Percentiles rank a stretch among this genome's conserved stretches.
phyloP scores from a whole-genome alignment of 1,139 yeast genomes.

The Sugiyamaella sp. region DNA sequence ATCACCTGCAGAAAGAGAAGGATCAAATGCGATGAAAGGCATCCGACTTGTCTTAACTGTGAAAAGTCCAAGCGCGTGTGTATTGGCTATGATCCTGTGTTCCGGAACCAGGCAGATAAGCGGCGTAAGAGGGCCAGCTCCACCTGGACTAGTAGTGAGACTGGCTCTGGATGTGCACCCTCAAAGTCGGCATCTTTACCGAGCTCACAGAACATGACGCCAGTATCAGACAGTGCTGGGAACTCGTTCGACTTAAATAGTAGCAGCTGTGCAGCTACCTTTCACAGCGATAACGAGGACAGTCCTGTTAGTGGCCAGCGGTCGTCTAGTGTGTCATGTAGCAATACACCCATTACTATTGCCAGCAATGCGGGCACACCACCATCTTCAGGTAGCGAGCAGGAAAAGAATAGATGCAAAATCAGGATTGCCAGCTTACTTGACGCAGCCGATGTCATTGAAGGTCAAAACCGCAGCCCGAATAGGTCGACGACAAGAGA shows the following conservation, averaged over 20 bases:
- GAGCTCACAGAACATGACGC: background rate
- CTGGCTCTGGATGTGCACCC: conserved; percentile 1
- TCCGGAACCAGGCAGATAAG: conserved; percentile 31
- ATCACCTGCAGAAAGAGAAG: conserved; percentile 71
- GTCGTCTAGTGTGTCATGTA: conserved; percentile 15
- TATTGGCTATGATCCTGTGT: conserved; percentile 58
- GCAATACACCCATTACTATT: conserved; percentile 7
- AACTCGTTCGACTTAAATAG: background rate
- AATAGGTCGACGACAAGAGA: background rate
- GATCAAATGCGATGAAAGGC: conserved; percentile 71
- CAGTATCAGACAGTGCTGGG: background rate
- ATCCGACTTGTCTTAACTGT: conserved; percentile 74
- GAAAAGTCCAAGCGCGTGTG: conserved; percentile 70
- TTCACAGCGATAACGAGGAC: background rate
- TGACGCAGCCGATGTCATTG: conserved; percentile 37
- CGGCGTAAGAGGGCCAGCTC: conserved; percentile 23
- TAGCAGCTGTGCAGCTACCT: background rate
- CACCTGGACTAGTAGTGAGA: conserved; percentile 10
- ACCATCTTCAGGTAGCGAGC: background rate
- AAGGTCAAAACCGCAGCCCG: conserved; percentile 16
- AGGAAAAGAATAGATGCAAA: conserved; percentile 22
- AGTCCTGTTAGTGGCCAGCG: conserved; percentile 14
- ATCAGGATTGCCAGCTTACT: conserved; percentile 38
- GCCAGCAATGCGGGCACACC: conserved; percentile 4
- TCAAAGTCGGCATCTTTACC: background rate